Evolutionary conservation across 2,329 filamentous ascomycete genomes (phyloP), one percentile per base, ranked within the genome.

Genomic region (Nigrospora oryzae): DNA sequence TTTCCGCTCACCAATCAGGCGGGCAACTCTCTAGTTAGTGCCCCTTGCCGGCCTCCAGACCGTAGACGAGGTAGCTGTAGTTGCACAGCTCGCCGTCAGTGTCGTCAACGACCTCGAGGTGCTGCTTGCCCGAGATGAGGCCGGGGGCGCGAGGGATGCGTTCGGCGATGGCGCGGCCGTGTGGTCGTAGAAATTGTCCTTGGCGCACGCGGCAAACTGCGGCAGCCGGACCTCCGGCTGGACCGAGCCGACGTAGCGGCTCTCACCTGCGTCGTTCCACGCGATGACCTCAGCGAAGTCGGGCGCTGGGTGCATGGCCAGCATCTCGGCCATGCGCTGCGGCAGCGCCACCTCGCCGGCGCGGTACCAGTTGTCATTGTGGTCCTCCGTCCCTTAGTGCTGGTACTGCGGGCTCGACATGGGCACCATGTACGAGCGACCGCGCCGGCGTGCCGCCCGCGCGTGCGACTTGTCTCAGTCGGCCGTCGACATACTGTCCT

Each of bases 371-470:
- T 42, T 19, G 16, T 30, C 12, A 6, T 6, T 4, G 17, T 53
- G 54, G 39, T 56, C 49, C 23, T 55, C 56, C 23, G 55, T 60
- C 13, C 2, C 16, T 51, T 55, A 58, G 46, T 59, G 54, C 49
- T 61, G 61, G 47, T 60, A 64, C 45, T 63, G 59, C 28, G 62
- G 51, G 3, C 54, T 35, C 28, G 57, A 61, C 8, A 62, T 51
- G 43, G 60, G 59, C 47, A 65, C 61, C 55, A 66, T 60, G 47
- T 66, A 66, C 3, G 51, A 39, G 49, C 65, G 65, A 8, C 55
- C 54, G 8, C 50, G 48, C 11, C 43, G 42, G 32, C 56, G 46
- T 8, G 54, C 54, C 4, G 49, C 51, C 5, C 50, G 47, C 44
- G 53, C 57, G 10, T 56, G 46, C 2, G 51, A 46, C 35, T 56